phyloP scores from a whole-genome alignment of 2,329 filamentous ascomycete genomes.

The Colletotrichum tofieldiae region DNA sequence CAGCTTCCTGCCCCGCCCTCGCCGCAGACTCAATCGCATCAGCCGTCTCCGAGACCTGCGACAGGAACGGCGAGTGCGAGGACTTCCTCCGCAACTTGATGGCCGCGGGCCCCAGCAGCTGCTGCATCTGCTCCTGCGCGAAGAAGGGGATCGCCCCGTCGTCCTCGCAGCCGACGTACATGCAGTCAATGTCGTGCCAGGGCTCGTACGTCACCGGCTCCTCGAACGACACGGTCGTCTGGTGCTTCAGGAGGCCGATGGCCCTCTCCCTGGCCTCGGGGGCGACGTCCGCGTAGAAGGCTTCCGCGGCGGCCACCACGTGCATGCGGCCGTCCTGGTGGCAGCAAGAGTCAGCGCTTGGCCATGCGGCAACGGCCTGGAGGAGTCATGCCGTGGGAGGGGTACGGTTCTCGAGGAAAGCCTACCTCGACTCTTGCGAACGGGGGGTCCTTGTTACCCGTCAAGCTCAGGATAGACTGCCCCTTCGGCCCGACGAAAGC shows the following conservation, averaged over 20 bases:
- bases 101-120: conserved; percentile 12
- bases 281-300: conserved; percentile 48
- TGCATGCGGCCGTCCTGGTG: conserved; percentile 24
- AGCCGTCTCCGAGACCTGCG: conserved; percentile 19
- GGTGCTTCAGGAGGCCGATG: conserved; percentile 28
- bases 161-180: conserved; percentile 47
- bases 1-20: not conserved
- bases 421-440: conserved; percentile 49
- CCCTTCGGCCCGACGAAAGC: conserved; percentile 51
- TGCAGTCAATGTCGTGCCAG: conserved; percentile 47
- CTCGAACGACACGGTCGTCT: conserved; percentile 42
- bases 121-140: conserved; percentile 44
- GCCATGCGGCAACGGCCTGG: not conserved
- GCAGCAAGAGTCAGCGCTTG: conserved; percentile 13
- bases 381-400: too few species aligned
- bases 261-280: conserved; percentile 26
- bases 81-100: not conserved
- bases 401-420: not conserved
- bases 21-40: conserved; percentile 18
- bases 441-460: conserved; percentile 40
- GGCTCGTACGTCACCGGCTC: conserved; percentile 46
- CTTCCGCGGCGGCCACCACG: not conserved
- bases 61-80: conserved; percentile 35
- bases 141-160: conserved; percentile 46
- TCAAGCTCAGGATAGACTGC: conserved; percentile 44